Percentiles rank a stretch among this genome's conserved stretches.
Evolutionary conservation across 768 basidiomycete species (phyloP).

Genomic region (Suillus fuscotomentosus): DNA sequence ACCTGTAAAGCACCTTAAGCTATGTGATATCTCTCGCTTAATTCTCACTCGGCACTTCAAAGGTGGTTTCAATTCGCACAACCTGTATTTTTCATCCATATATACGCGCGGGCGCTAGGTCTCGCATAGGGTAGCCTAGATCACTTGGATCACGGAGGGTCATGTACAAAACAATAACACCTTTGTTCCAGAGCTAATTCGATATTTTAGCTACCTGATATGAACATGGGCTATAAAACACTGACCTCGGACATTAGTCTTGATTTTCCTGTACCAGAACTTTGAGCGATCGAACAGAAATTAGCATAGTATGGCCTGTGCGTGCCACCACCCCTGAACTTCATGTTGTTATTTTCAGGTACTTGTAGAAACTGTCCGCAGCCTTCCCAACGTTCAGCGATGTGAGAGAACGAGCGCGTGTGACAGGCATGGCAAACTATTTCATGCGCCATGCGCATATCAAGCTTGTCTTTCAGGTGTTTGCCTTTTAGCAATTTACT

Average conservation of each 20-base stretch:
- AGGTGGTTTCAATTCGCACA: too few species aligned
- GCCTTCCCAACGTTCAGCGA: background rate
- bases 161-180: slow-evolving; percentile 18
- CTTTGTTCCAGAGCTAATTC: slow-evolving; percentile 11
- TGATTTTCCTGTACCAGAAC: slow-evolving; percentile 20
- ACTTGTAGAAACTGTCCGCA: slow-evolving; percentile 18
- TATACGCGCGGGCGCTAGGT: slow-evolving; percentile 10
- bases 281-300: too few species aligned
- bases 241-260: slow-evolving; percentile 12
- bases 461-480: background rate
- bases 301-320: slow-evolving; percentile 8
- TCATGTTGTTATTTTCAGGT: slow-evolving; percentile 12
- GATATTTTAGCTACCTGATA: background rate
- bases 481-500: background rate
- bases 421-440: background rate
- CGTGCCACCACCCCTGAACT: background rate
- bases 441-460: background rate
- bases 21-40: too few species aligned
- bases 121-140: slow-evolving; percentile 12
- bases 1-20: too few species aligned
- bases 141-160: slow-evolving; percentile 10
- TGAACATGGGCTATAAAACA: background rate
- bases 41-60: too few species aligned
- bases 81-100: slow-evolving; percentile 10
- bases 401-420: background rate